phyloP scores from a whole-genome alignment of 2,329 filamentous ascomycete genomes.

The Orbilia ellipsospora region DNA sequence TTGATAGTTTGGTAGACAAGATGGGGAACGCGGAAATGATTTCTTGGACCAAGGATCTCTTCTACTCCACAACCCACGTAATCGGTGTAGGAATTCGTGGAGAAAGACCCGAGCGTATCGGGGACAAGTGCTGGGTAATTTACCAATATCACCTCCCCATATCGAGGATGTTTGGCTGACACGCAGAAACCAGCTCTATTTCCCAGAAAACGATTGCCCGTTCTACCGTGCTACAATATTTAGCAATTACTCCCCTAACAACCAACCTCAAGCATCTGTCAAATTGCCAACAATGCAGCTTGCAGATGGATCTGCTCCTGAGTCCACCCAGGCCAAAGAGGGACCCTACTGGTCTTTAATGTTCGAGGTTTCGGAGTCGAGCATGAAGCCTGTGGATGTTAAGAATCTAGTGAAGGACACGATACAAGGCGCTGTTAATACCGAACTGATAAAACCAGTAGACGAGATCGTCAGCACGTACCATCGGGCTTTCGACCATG shows the following conservation, averaged over 20 bases:
- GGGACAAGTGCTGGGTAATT: slow-evolving; percentile 97
- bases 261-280: slow-evolving; percentile 84
- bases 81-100: slow-evolving; percentile 96
- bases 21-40: slow-evolving; percentile 90
- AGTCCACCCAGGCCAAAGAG: slow-evolving; percentile 77
- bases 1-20: slow-evolving; percentile 85
- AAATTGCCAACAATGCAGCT: slow-evolving; percentile 89
- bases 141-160: not conserved
- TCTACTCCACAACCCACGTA: slow-evolving; percentile 97
- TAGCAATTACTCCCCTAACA: slow-evolving; percentile 99
- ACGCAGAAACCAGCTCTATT: slow-evolving; percentile 76
- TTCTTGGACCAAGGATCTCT: slow-evolving; percentile 86
- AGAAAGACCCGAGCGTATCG: slow-evolving; percentile 90
- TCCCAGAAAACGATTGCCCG: slow-evolving; percentile 97
- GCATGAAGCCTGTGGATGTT: slow-evolving; percentile 91
- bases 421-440: slow-evolving; percentile 97
- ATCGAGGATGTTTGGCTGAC: slow-evolving; percentile 4
- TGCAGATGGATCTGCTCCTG: slow-evolving; percentile 84
- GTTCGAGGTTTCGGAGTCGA: slow-evolving; percentile 96
- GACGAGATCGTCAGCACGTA: slow-evolving; percentile 99
- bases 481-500: slow-evolving; percentile 97
- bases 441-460: slow-evolving; percentile 87
- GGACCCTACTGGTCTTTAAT: slow-evolving; percentile 99
- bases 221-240: slow-evolving; percentile 99
- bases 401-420: slow-evolving; percentile 86